These are phyloP conservation scores for Cocos nucifera DNA, from an alignment of 176 grass and related monocot species.

Conservation along the genomic window DNA sequence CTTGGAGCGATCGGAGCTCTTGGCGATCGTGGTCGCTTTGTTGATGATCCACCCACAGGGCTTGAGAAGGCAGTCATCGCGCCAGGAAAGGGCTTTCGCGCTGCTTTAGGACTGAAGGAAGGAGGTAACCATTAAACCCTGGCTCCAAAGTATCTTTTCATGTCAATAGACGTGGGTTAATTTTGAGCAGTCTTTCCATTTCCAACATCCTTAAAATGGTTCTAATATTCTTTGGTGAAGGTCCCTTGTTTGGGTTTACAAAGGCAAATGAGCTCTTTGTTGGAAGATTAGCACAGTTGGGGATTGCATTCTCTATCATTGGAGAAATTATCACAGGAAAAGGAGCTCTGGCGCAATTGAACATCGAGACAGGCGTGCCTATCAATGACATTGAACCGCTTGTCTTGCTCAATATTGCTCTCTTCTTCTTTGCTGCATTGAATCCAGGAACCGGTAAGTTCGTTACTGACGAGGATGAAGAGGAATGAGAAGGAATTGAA, in stretches of 20 bases:
- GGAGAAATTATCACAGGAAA: constrained; percentile 56
- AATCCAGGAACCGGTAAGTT: constrained; percentile 57
- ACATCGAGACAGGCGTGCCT: constrained; percentile 55
- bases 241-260: constrained; percentile 58
- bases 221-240: constrained; percentile 14
- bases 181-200: too few relatives aligned
- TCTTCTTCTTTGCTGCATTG: constrained; percentile 62
- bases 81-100: constrained; percentile 74
- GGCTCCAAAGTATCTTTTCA: too few relatives aligned
- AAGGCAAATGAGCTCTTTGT: constrained; percentile 71
- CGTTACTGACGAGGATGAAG: constrained; percentile 31
- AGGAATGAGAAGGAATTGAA: neutral
- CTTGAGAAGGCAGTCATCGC: constrained; percentile 39
- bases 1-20: constrained; percentile 96
- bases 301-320: constrained; percentile 57
- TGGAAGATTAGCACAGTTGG: constrained; percentile 46
- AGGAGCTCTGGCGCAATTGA: constrained; percentile 52
- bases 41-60: constrained; percentile 55
- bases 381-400: constrained; percentile 55
- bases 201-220: too few relatives aligned
- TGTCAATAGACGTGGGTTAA: too few relatives aligned
- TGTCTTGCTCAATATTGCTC: constrained; percentile 39
- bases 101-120: constrained; percentile 73
- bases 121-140: constrained; percentile 31
- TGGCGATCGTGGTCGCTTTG: constrained; percentile 74